Percentiles rank a stretch among this genome's conserved stretches.
These are phyloP conservation scores for Trichoderma simmonsii DNA, from an alignment of 2,329 filamentous ascomycete species.

Conservation along the genomic window DNA sequence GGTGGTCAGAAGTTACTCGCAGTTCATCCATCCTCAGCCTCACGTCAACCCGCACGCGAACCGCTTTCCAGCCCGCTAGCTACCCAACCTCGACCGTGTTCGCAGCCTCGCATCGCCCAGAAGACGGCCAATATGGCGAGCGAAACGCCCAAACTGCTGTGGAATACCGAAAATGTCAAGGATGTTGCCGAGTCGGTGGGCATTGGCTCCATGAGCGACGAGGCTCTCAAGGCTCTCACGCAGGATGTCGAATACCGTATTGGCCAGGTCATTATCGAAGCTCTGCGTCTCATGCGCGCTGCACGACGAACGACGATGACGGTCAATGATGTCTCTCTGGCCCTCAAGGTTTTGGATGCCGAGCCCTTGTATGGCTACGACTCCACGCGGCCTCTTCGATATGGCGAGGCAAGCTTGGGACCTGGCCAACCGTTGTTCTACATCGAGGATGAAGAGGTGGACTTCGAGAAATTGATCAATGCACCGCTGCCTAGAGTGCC, in stretches of 20 bases:
- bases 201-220: constrained; percentile 75
- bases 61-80: not conserved
- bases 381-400: constrained; percentile 80
- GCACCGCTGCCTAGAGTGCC: constrained; percentile 92
- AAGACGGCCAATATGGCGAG: constrained; percentile 31
- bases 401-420: constrained; percentile 89
- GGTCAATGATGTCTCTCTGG: constrained; percentile 85
- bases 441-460: constrained; percentile 96
- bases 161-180: constrained; percentile 94
- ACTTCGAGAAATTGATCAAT: constrained; percentile 99
- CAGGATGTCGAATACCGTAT: constrained; percentile 96
- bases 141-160: constrained; percentile 60
- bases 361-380: constrained; percentile 97
- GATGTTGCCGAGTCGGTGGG: constrained; percentile 97
- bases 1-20: not conserved
- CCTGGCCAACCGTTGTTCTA: constrained; percentile 95
- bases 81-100: not conserved
- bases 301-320: constrained; percentile 80
- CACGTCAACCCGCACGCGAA: not conserved
- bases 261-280: constrained; percentile 88
- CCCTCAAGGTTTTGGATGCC: constrained; percentile 80
- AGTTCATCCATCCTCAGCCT: not conserved
- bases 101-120: not conserved
- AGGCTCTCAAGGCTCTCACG: constrained; percentile 81
- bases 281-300: constrained; percentile 93